phyloP scores from a whole-genome alignment of 1,139 yeast genomes.

The Magnusiomyces ingens region DNA sequence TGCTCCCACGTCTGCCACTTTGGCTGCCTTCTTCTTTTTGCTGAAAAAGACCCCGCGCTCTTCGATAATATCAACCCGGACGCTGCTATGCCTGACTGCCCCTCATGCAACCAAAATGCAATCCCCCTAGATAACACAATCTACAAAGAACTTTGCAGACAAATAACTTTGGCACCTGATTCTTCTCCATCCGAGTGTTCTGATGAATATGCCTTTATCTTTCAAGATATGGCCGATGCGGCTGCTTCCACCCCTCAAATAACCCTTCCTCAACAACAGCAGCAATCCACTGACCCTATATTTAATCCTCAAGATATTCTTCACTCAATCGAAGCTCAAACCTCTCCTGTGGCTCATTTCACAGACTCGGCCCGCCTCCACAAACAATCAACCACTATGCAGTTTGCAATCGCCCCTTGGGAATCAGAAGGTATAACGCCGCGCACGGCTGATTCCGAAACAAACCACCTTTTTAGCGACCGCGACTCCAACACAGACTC shows the following conservation, averaged over 20 bases:
- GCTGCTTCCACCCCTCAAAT: too few relatives aligned
- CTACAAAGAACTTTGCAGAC: slow-evolving; percentile 19
- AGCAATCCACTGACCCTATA: not conserved
- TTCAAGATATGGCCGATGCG: too few relatives aligned
- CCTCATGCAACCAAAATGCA: slow-evolving; percentile 25
- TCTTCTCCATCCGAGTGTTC: not conserved
- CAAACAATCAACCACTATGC: slow-evolving; percentile 3
- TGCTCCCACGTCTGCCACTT: slow-evolving; percentile 26
- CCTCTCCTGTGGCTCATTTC: slow-evolving; percentile 4
- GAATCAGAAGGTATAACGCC: slow-evolving; percentile 1
- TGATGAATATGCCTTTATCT: not conserved
- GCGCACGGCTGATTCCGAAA: too few relatives aligned
- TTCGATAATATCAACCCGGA: slow-evolving; percentile 11
- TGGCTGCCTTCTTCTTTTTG: slow-evolving; percentile 23
- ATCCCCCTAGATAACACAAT: slow-evolving; percentile 20
- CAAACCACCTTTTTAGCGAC: too few relatives aligned
- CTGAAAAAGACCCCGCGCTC: slow-evolving; percentile 14
- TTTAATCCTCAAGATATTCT: not conserved
- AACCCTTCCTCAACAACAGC: not conserved
- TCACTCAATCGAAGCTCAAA: not conserved
- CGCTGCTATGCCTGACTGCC: slow-evolving; percentile 23
- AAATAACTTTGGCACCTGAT: not conserved
- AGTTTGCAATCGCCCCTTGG: slow-evolving; percentile 6
- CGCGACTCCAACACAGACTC: not conserved
- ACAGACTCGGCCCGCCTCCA: slow-evolving; percentile 1